Evolutionary conservation across 225 moss, liverwort and hornwort species (phyloP), one percentile per base, ranked within the genome.

Genomic region (Polytrichum commune): DNA sequence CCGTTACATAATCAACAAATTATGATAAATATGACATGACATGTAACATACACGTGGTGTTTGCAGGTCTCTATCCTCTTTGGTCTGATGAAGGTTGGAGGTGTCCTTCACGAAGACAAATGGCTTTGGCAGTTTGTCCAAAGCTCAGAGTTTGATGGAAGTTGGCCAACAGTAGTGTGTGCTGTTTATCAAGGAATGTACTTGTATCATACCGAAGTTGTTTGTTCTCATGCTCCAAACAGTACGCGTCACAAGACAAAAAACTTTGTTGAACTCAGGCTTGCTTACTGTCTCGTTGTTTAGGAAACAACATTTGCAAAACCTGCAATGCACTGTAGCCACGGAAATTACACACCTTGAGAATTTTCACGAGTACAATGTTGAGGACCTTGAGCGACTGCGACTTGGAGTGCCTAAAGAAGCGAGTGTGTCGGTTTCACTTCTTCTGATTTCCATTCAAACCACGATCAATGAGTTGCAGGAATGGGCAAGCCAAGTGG

Each of bases 101-200:
- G 38, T 38, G 10, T 38, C 10, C 38, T 38, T 38, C 38, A 38
- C 10, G 2, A 10, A 10, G 73, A 73, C 25, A 22, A 73, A 19
- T 73, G 73, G 64, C 55, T 73, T 5, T 20, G 1, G 29, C 6
- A 33, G 1, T 25, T 29, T 30, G 18, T 73, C 23, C 64, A 64
- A 29, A 55, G 5, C 4, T 0, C n/a, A n/a, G 64, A 56, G 5
- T 73, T 65, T 73, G 73, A 73, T 73, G 65, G 73, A 73, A 65
- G 38, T 0, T 73, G 65, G 65, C 54, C 29, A 18, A 10, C 65
- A n/a, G 7, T 65, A 29, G 27, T 73, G 1, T 73, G 73, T 25
- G 65, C 55, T 18, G 64, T 65, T 0, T 73, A 73, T 22, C 73
- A 73, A 32, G 64, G 73, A 55, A 23, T 65, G 55, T 65, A 73